phyloP scores from a whole-genome alignment of 495 filamentous ascomycete genomes.

The Xylaria bambusicola region DNA sequence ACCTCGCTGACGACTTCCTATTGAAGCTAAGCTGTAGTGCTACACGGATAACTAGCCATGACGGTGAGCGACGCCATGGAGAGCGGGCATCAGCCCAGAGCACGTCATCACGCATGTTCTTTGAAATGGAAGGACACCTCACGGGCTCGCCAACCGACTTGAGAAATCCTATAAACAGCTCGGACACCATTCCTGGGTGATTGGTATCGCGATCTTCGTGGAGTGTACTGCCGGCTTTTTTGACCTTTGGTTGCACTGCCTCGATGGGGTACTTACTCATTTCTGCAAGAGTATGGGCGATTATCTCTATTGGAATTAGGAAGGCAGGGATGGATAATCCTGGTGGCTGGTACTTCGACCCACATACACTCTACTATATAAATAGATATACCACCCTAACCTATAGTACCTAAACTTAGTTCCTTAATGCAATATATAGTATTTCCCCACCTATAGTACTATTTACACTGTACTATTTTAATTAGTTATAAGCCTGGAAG shows the following conservation, averaged over 20 bases:
- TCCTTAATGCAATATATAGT: no score
- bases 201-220: slow-evolving; percentile 55
- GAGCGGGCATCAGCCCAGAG: slow-evolving; percentile 40
- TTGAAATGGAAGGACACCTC: slow-evolving; percentile 40
- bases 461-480: neutral
- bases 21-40: slow-evolving; percentile 41
- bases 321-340: no score
- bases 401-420: no score
- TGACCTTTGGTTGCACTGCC: slow-evolving; percentile 39
- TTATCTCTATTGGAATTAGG: slow-evolving; percentile 31
- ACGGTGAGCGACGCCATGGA: slow-evolving; percentile 59
- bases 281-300: slow-evolving; percentile 44
- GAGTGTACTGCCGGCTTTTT: slow-evolving; percentile 40
- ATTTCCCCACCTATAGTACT: no score
- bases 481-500: slow-evolving; percentile 9
- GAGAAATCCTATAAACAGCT: slow-evolving; percentile 52
- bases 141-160: slow-evolving; percentile 37
- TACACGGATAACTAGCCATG: slow-evolving; percentile 62
- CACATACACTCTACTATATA: no score
- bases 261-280: slow-evolving; percentile 44
- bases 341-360: no score
- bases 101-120: slow-evolving; percentile 62
- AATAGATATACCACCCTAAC: no score
- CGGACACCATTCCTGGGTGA: slow-evolving; percentile 54
- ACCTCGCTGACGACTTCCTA: neutral